Evolutionary conservation across 108 stramenopile genomes (phyloP).

Genomic region (Cyclostephanos invisitatus): DNA sequence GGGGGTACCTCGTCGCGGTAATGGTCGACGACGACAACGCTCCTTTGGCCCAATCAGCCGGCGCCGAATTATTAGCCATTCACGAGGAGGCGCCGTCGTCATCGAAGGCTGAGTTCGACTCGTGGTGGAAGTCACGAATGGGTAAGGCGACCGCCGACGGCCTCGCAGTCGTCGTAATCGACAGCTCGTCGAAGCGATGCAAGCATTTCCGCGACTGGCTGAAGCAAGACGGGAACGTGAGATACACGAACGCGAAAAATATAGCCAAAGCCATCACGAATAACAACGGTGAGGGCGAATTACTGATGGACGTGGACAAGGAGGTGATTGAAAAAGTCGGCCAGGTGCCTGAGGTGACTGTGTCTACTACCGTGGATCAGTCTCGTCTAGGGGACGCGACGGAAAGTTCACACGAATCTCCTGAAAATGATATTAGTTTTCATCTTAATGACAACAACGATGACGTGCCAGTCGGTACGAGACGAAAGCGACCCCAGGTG

Average conservation of each 20-base stretch:
- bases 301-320: conserved; percentile 36
- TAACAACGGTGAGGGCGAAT: conserved; percentile 32
- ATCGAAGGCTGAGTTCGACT: conserved; percentile 21
- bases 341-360: not conserved
- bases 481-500: conserved; percentile 12
- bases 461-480: not conserved
- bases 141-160: conserved; percentile 15
- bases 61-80: conserved; percentile 34
- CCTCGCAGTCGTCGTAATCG: conserved; percentile 39
- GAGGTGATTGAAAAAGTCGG: conserved; percentile 32
- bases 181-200: conserved; percentile 31
- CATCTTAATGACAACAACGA: not conserved
- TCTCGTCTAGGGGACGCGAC: conserved; percentile 10
- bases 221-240: conserved; percentile 15
- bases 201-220: conserved; percentile 13
- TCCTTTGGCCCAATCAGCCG: conserved; percentile 43
- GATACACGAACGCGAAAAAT: conserved; percentile 49
- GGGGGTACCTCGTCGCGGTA: conserved; percentile 38
- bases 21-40: conserved; percentile 46
- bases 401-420: conserved; percentile 2
- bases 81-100: conserved; percentile 20
- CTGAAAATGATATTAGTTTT: not conserved
- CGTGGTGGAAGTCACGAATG: conserved; percentile 40
- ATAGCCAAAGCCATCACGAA: conserved; percentile 51
- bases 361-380: not conserved